Percentiles rank a stretch among this genome's conserved stretches.
Conservation (phyloP, 352 stramenopile species). For the Nothophytophthora sp. region DNA sequence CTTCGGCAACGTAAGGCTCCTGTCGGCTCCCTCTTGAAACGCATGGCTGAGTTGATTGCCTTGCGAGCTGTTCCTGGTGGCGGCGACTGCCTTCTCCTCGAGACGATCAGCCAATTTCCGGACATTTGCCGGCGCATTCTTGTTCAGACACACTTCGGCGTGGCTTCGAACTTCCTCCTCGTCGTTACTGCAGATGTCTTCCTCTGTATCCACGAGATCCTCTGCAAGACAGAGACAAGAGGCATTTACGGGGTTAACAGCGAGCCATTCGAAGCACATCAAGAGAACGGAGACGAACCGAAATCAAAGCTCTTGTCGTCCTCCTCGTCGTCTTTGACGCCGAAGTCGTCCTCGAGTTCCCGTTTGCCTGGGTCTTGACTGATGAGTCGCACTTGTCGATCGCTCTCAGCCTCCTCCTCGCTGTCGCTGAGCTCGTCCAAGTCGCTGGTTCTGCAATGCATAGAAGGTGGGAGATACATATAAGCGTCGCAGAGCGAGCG, state of each 20-base stretch:
- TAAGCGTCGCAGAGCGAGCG: constrained; percentile 5
- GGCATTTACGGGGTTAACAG: too few species aligned
- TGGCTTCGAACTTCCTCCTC: neutral
- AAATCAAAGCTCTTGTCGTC: constrained; percentile 73
- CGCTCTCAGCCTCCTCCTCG: too few species aligned
- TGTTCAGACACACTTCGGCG: neutral
- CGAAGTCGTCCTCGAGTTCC: constrained; percentile 4
- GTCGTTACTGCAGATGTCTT: constrained; percentile 15
- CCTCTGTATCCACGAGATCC: constrained; percentile 41
- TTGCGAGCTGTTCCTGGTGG: neutral
- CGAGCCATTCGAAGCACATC: neutral
- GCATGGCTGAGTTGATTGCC: constrained; percentile 5
- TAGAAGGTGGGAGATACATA: constrained; percentile 4
- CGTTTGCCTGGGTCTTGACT: neutral
- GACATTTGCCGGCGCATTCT: too few species aligned
- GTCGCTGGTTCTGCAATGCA: constrained; percentile 34
- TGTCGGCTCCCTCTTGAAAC: neutral
- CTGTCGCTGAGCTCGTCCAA: constrained; percentile 20
- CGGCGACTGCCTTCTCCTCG: neutral
- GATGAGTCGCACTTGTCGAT: too few species aligned
- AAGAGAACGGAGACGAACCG: constrained; percentile 39
- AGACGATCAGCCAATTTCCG: neutral
- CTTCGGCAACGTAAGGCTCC: constrained; percentile 1
- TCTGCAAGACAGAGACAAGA: constrained; percentile 27
- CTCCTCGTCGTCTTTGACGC: too few species aligned